Conservation (phyloP, 1,139 yeast species). For the Insectozyma bohioensis region DNA sequence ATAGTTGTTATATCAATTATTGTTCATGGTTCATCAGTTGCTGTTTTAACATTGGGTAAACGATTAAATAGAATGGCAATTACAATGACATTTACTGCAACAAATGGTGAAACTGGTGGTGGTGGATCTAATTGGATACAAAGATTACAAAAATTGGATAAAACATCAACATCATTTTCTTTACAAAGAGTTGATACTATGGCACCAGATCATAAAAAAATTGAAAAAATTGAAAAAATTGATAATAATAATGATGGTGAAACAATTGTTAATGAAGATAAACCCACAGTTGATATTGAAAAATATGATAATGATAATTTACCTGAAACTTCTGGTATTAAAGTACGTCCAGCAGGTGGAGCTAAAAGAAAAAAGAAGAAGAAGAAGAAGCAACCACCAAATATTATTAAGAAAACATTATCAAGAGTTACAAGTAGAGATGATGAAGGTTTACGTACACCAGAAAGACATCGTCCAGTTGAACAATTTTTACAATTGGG, state of each 20-base stretch:
- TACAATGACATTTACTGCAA: slow-evolving; percentile 81
- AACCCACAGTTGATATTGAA: background rate
- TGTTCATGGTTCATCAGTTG: slow-evolving; percentile 96
- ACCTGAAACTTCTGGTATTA: slow-evolving; percentile 60
- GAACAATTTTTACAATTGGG: slow-evolving; percentile 46
- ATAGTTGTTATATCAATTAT: slow-evolving; percentile 82
- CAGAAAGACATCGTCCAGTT: slow-evolving; percentile 39
- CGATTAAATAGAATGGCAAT: slow-evolving; percentile 90
- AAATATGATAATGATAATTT: slow-evolving; percentile 10
- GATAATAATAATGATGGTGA: too few species aligned
- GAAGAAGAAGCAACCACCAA: slow-evolving; percentile 33
- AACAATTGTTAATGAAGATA: too few species aligned
- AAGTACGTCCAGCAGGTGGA: slow-evolving; percentile 81
- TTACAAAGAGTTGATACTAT: slow-evolving; percentile 77
- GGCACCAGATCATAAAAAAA: slow-evolving; percentile 24
- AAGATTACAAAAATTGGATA: slow-evolving; percentile 78
- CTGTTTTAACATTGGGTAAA: slow-evolving; percentile 85
- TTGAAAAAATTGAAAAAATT: too few species aligned
- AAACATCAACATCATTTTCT: slow-evolving; percentile 71
- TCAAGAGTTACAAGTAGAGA: slow-evolving; percentile 30
- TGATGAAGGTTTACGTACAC: slow-evolving; percentile 15
- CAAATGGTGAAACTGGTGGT: slow-evolving; percentile 52
- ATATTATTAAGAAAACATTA: slow-evolving; percentile 30
- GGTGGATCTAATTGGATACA: slow-evolving; percentile 75
- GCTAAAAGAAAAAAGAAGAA: slow-evolving; percentile 50